Conservation (phyloP, 169 alveolate genomes). For the Cardiosporidium cionae region DNA sequence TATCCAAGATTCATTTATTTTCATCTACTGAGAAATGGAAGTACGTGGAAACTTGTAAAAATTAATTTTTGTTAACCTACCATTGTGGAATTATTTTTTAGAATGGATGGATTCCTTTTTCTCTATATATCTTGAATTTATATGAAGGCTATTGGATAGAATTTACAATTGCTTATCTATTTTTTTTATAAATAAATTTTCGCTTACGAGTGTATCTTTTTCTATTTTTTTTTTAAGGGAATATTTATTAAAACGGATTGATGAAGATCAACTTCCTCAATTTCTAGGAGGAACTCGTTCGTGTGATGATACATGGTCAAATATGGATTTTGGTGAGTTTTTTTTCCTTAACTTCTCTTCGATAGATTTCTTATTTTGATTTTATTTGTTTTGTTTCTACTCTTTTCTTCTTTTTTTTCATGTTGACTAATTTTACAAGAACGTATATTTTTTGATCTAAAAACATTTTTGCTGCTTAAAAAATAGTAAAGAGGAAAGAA, state of each 20-base stretch:
- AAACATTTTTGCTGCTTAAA: too few species aligned
- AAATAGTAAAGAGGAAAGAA: too few species aligned
- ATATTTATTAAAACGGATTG: neutral
- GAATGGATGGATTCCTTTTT: neutral
- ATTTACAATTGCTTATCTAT: neutral
- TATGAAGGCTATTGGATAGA: neutral
- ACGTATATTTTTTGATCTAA: too few species aligned
- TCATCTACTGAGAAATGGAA: too few species aligned
- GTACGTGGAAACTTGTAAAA: too few species aligned
- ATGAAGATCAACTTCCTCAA: neutral
- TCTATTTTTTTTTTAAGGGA: neutral
- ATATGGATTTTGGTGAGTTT: neutral
- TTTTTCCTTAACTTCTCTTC: neutral
- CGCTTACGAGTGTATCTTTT: neutral
- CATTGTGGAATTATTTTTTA: neutral
- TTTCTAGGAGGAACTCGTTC: neutral
- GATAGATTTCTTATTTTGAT: neutral
- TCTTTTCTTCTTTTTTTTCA: neutral
- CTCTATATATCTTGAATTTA: neutral
- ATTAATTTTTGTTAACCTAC: neutral
- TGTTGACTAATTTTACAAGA: too few species aligned
- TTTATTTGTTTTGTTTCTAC: neutral
- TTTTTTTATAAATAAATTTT: neutral
- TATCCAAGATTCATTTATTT: too few species aligned
- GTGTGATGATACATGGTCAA: neutral